A percentile compares a stretch with the other conserved stretches of the same genome.
phyloP scores from a whole-genome alignment of 192 early-diverging fungal species.

The Backusella macrospora region DNA sequence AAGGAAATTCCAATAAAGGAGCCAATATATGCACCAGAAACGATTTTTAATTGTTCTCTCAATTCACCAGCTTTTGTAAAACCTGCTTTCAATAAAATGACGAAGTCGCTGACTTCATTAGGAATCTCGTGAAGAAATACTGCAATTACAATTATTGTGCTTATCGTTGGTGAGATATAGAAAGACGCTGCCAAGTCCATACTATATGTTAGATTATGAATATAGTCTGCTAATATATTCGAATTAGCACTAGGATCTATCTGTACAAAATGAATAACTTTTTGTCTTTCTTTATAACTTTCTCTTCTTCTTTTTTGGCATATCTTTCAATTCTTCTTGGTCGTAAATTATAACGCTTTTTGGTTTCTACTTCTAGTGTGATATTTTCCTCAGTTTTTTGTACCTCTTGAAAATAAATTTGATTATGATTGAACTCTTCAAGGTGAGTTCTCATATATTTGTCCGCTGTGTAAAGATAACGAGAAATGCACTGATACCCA shows the following conservation, averaged over 20 bases:
- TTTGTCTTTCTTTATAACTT: not conserved
- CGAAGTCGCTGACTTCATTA: conserved; percentile 85
- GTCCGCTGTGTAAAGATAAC: not conserved
- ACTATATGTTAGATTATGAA: conserved; percentile 85
- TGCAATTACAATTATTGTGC: conserved; percentile 77
- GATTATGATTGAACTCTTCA: not conserved
- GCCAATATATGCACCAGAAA: conserved; percentile 75
- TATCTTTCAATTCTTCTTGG: not conserved
- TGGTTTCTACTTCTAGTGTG: not conserved
- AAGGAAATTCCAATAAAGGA: conserved; percentile 74
- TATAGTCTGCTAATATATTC: conserved; percentile 77
- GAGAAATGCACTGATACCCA: not conserved
- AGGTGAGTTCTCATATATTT: not conserved
- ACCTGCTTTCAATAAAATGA: conserved; percentile 79
- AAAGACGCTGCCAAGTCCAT: conserved; percentile 83
- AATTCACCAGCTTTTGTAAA: conserved; percentile 71
- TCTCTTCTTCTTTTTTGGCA: not conserved
- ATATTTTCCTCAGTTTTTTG: not conserved
- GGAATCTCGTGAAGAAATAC: conserved; percentile 89
- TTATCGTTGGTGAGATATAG: conserved; percentile 74
- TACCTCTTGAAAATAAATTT: not conserved
- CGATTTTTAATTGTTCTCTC: conserved; percentile 75
- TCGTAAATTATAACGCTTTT: conserved; percentile 1
- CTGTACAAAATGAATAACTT: not conserved
- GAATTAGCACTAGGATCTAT: conserved; percentile 57